Base-by-base conservation (phyloP, 179 eudicot species). In the Corrigiola litoralis region DNA sequence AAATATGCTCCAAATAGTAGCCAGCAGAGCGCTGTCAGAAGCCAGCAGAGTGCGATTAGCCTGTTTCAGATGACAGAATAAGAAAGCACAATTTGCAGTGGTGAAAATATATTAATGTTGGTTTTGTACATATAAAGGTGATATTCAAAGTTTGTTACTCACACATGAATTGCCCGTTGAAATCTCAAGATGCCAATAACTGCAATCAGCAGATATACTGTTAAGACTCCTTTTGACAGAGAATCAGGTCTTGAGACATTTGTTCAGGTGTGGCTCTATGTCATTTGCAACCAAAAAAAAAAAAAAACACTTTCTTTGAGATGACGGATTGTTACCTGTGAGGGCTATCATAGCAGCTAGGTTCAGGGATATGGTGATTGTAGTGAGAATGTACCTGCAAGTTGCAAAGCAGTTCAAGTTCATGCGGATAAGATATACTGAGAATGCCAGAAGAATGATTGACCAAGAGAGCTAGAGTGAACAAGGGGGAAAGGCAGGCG, bases 1-100 rank as follows among this genome's bases (percentile, higher is more conserved):
- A 75, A 79, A 60, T 89, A 89, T 11, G 80, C 25, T 53, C 96
- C 92, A 41, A 86, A 89, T 68, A 82, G 67, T 27, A 86, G 33
- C 92, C 96, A 88, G 71, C 88, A 79, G 9, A 84, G 55, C 37
- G 63, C 67, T 23, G 86, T 81, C 61, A 88, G 84, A 33, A 81
- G 52, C 92, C 90, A 86, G 63, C 88, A 82, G 47, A 87, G 34
- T 49, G 68, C 53, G 34, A 87, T 60, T 7, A 86, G 71, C 69
- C 92, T 89, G 87, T 51, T 51, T 24, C 51, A 36, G 29, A 42
- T 38, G 32, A 27, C 47, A 48, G 34, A 63, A 23, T 4, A 42
- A 49, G 27, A 40, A 1, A 68, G 25, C 34, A 32, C 34, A 21
- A 31, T 28, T 45, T 42, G 24, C 40, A 11, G 33, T 29, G 32